Conservation (phyloP, 768 basidiomycete genomes). For the Lyophyllum decastes region DNA sequence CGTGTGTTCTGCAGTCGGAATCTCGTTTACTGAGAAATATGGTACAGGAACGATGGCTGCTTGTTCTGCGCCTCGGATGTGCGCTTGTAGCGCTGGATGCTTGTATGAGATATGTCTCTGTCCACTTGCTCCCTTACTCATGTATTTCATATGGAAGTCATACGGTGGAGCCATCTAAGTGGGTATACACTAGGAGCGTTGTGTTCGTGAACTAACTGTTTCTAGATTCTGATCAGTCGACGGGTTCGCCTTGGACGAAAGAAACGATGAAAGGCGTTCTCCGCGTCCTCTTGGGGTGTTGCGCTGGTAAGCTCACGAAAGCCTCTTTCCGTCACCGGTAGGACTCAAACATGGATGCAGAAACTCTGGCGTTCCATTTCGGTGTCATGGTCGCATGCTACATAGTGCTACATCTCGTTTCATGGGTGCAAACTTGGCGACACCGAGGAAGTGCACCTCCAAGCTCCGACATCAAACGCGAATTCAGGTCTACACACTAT, state of each 20-base stretch:
- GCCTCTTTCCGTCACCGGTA: background rate
- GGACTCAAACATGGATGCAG: conserved; percentile 34
- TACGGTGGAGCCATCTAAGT: conserved; percentile 78
- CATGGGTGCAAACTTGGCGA: conserved; percentile 32
- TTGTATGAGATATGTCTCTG: conserved; percentile 47
- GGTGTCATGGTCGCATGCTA: conserved; percentile 64
- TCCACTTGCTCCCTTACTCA: background rate
- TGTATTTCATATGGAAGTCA: conserved; percentile 46
- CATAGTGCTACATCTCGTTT: conserved; percentile 45
- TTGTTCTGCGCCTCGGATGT: conserved; percentile 59
- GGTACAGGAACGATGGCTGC: conserved; percentile 56
- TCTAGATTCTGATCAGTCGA: conserved; percentile 40
- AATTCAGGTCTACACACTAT: conserved; percentile 52
- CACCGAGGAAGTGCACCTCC: conserved; percentile 8
- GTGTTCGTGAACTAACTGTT: background rate
- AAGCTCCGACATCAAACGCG: conserved; percentile 54
- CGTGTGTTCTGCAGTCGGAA: background rate
- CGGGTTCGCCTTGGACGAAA: conserved; percentile 52
- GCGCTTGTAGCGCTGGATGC: conserved; percentile 68
- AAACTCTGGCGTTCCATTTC: conserved; percentile 74
- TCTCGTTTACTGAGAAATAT: conserved; percentile 12
- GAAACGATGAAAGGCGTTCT: conserved; percentile 52
- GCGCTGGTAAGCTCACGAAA: conserved; percentile 47
- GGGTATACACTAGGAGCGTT: conserved; percentile 20
- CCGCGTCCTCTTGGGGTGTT: conserved; percentile 65